Evolutionary conservation across 225 moss, liverwort and hornwort genomes (phyloP).

Genomic region (Pleurozium schreberi): DNA sequence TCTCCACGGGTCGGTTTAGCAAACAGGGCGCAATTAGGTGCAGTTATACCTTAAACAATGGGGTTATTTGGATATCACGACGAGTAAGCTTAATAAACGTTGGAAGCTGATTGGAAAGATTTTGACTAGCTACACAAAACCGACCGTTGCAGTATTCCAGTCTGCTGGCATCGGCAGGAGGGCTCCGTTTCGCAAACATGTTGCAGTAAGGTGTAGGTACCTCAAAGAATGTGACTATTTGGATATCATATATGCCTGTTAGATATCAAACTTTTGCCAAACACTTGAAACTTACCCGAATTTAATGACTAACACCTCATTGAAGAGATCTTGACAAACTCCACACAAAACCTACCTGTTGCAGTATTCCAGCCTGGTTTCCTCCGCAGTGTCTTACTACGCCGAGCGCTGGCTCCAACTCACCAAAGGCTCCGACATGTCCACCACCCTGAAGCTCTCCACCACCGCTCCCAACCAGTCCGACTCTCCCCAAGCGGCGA

Average conservation of each 20-base stretch:
- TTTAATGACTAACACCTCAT: not conserved
- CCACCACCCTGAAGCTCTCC: constrained; percentile 8
- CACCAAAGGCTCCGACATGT: constrained; percentile 13
- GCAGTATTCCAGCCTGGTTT: not conserved
- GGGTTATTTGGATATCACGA: not conserved
- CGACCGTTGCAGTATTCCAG: not conserved
- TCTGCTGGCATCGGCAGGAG: not conserved
- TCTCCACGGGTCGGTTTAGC: not conserved
- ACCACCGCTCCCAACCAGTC: not conserved
- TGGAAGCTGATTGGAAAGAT: not conserved
- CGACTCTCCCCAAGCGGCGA: not conserved
- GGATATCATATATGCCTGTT: not conserved
- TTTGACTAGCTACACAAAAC: not conserved
- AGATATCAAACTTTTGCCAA: not conserved
- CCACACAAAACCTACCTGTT: too few species aligned
- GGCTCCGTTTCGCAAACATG: not conserved
- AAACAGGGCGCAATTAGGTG: not conserved
- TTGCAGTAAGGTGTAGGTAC: not conserved
- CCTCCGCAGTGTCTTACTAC: constrained; percentile 13
- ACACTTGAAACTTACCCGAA: not conserved
- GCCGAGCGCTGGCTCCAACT: constrained; percentile 33
- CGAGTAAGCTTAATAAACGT: not conserved
- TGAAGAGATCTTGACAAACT: not conserved
- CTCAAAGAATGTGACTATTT: not conserved
- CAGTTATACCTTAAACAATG: not conserved